phyloP scores from a whole-genome alignment of 257 asterid genomes.

The Linaria vulgaris region DNA sequence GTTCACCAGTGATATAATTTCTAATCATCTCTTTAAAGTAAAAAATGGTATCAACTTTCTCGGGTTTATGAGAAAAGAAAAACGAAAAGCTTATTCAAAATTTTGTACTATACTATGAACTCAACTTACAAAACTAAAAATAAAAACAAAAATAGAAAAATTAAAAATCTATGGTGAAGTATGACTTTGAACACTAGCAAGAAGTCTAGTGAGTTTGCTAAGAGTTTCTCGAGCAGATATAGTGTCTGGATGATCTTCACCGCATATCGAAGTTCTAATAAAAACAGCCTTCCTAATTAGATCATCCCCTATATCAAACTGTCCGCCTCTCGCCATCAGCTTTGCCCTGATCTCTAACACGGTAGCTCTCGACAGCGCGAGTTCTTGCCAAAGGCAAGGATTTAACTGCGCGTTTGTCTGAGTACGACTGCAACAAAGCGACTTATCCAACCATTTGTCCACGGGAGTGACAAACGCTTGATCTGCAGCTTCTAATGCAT shows the following conservation, averaged over 20 bases:
- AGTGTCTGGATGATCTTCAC: conserved; percentile 92
- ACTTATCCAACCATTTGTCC: conserved; percentile 81
- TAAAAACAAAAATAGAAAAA: conserved; percentile 14
- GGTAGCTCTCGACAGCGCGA: conserved; percentile 77
- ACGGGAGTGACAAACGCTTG: conserved; percentile 73
- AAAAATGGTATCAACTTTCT: conserved; percentile 27
- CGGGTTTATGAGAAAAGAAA: background rate
- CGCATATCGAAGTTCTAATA: conserved; percentile 78
- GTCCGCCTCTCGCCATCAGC: conserved; percentile 90
- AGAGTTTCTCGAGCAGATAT: conserved; percentile 87
- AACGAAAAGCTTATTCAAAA: conserved; percentile 33
- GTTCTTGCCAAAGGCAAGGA: conserved; percentile 93
- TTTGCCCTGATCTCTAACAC: conserved; percentile 88
- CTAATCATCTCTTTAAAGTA: conserved; percentile 7
- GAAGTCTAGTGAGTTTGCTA: conserved; percentile 70
- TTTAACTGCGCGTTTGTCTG: conserved; percentile 84
- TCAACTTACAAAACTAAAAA: conserved; percentile 19
- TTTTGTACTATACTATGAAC: conserved; percentile 33
- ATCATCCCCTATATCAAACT: conserved; percentile 80
- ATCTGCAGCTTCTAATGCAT: conserved; percentile 77
- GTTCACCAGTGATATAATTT: conserved; percentile 1
- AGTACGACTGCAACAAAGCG: conserved; percentile 83
- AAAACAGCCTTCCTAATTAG: conserved; percentile 80
- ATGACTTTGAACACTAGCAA: conserved; percentile 66
- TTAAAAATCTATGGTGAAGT: conserved; percentile 46